A percentile compares a stretch with the other conserved stretches of the same genome.
These are phyloP conservation scores for Phaeosphaeriaceae sp. DNA, from an alignment of 2,329 filamentous ascomycete genomes.

Conservation along the genomic window DNA sequence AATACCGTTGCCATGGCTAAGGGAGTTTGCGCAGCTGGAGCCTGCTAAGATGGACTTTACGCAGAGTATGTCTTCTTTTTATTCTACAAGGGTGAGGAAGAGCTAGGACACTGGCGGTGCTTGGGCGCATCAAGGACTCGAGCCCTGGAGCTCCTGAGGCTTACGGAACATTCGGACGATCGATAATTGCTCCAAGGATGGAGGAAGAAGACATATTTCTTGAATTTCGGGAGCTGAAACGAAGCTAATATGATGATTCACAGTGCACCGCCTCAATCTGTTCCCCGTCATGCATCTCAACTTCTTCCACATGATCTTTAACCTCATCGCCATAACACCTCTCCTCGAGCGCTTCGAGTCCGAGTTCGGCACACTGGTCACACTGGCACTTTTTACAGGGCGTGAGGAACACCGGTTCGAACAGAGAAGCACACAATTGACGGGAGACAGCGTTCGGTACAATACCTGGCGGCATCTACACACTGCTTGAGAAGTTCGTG, in stretches of 20 bases:
- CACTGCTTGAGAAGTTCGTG: conserved; percentile 77
- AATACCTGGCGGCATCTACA: conserved; percentile 82
- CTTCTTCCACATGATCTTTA: conserved; percentile 80
- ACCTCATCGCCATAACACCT: conserved; percentile 81
- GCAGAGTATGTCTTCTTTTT: conserved; percentile 65
- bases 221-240: neutral
- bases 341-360: conserved; percentile 91
- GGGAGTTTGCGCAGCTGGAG: conserved; percentile 78
- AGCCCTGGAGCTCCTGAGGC: neutral
- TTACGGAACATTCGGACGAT: neutral
- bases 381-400: conserved; percentile 86
- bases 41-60: conserved; percentile 76
- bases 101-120: neutral
- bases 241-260: conserved; percentile 18
- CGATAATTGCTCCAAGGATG: neutral
- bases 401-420: conserved; percentile 65
- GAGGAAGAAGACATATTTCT: neutral
- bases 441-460: conserved; percentile 49
- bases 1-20: conserved; percentile 74
- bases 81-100: neutral
- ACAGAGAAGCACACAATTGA: conserved; percentile 23
- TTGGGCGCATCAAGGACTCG: neutral
- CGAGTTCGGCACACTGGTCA: conserved; percentile 88
- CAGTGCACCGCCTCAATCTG: conserved; percentile 92
- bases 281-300: conserved; percentile 87